phyloP scores from a whole-genome alignment of 108 stramenopile species.

The Stephanodiscus minutulus region DNA sequence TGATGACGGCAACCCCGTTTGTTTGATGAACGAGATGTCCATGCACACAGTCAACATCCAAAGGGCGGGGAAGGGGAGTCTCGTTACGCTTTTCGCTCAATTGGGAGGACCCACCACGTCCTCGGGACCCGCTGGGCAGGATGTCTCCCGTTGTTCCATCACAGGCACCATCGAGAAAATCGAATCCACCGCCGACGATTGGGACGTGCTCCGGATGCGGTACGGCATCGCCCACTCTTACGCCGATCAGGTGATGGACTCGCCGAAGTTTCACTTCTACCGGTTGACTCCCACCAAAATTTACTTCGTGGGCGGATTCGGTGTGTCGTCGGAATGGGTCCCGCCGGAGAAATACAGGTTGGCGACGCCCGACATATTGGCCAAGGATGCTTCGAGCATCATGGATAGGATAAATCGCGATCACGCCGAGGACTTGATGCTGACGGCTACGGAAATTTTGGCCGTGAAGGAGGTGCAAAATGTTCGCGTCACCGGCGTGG shows the following conservation, averaged over 20 bases:
- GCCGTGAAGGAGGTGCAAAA: slow-evolving; percentile 61
- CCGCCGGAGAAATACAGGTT: slow-evolving; percentile 81
- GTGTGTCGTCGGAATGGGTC: slow-evolving; percentile 94
- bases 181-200: slow-evolving; percentile 68
- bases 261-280: slow-evolving; percentile 93
- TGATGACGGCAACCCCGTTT: slow-evolving; percentile 88
- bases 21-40: slow-evolving; percentile 93
- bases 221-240: slow-evolving; percentile 93
- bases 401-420: slow-evolving; percentile 73
- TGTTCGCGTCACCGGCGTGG: slow-evolving; percentile 88
- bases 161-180: slow-evolving; percentile 85
- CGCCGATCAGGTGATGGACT: slow-evolving; percentile 95
- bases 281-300: slow-evolving; percentile 83
- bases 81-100: slow-evolving; percentile 86
- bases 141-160: slow-evolving; percentile 92
- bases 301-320: slow-evolving; percentile 97
- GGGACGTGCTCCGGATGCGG: slow-evolving; percentile 86
- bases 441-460: slow-evolving; percentile 74
- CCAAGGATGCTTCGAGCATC: slow-evolving; percentile 88
- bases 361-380: slow-evolving; percentile 91
- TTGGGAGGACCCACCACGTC: slow-evolving; percentile 44
- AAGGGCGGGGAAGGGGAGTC: slow-evolving; percentile 38
- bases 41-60: slow-evolving; percentile 96
- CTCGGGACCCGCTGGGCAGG: slow-evolving; percentile 62
- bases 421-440: slow-evolving; percentile 64